These are phyloP conservation scores for Dianthus caryophyllus DNA, from an alignment of 148 eudicot genomes.

Conservation along the genomic window DNA sequence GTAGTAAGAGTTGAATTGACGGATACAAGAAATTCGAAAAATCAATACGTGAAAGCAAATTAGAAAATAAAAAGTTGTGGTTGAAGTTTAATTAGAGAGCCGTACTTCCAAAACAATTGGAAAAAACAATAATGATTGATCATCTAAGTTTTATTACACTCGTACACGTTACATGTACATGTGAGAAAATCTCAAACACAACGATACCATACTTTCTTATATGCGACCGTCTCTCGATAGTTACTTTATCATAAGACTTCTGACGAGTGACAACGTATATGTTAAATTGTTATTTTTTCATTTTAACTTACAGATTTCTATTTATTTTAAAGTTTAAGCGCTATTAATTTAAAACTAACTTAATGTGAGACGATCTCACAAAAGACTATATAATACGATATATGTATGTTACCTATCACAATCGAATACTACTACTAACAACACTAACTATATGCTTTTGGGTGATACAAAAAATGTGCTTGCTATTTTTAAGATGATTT, in stretches of 20 bases:
- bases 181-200: not conserved
- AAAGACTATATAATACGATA: too few relatives aligned
- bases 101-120: slow-evolving; percentile 5
- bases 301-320: too few relatives aligned
- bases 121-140: not conserved
- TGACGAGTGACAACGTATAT: too few relatives aligned
- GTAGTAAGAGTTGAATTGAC: too few relatives aligned
- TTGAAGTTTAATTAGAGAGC: not conserved
- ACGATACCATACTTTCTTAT: too few relatives aligned
- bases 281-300: too few relatives aligned
- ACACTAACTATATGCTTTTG: not conserved
- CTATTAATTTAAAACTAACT: too few relatives aligned
- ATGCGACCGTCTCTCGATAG: too few relatives aligned
- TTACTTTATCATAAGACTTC: too few relatives aligned
- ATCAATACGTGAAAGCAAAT: not conserved
- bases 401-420: not conserved
- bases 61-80: not conserved
- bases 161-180: not conserved
- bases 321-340: too few relatives aligned
- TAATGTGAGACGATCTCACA: too few relatives aligned
- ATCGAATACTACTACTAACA: not conserved
- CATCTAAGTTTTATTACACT: not conserved
- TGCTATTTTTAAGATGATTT: slow-evolving; percentile 5
- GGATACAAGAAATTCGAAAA: not conserved
- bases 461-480: not conserved